These are phyloP conservation scores for Pseudopithomyces maydicus DNA, from an alignment of 2,329 filamentous ascomycete genomes.

Conservation along the genomic window DNA sequence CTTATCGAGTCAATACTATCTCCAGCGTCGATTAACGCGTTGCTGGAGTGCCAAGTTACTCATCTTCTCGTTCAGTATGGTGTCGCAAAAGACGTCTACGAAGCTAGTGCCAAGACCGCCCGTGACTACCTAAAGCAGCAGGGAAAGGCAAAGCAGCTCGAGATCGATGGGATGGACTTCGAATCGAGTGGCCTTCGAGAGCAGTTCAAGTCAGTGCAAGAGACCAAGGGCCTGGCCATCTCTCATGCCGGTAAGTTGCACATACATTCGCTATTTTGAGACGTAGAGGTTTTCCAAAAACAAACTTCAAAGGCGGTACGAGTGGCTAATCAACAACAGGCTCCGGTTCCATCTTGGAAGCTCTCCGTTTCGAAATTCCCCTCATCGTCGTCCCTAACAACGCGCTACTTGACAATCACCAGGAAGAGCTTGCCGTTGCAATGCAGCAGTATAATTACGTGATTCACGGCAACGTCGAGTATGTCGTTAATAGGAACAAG, in stretches of 20 bases:
- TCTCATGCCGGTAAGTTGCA: constrained; percentile 78
- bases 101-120: constrained; percentile 31
- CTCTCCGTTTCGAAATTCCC: constrained; percentile 72
- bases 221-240: constrained; percentile 74
- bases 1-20: constrained; percentile 71
- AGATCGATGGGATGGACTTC: constrained; percentile 69
- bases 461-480: constrained; percentile 72
- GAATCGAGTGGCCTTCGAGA: constrained; percentile 62
- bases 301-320: neutral
- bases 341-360: constrained; percentile 87
- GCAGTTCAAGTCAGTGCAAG: constrained; percentile 62
- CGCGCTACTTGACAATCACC: constrained; percentile 84
- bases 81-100: constrained; percentile 62
- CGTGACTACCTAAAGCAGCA: constrained; percentile 15
- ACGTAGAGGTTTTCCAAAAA: neutral
- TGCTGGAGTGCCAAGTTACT: constrained; percentile 68
- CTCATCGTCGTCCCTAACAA: constrained; percentile 91
- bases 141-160: constrained; percentile 18
- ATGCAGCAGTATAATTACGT: constrained; percentile 77
- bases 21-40: constrained; percentile 64
- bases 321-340: constrained; percentile 58
- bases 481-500: constrained; percentile 34
- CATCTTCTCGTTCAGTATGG: constrained; percentile 83
- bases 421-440: constrained; percentile 81
- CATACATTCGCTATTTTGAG: neutral